Percentiles rank a stretch among this genome's conserved stretches.
Evolutionary conservation across 768 basidiomycete genomes (phyloP).

Genomic region (Tubosaeta sp.): DNA sequence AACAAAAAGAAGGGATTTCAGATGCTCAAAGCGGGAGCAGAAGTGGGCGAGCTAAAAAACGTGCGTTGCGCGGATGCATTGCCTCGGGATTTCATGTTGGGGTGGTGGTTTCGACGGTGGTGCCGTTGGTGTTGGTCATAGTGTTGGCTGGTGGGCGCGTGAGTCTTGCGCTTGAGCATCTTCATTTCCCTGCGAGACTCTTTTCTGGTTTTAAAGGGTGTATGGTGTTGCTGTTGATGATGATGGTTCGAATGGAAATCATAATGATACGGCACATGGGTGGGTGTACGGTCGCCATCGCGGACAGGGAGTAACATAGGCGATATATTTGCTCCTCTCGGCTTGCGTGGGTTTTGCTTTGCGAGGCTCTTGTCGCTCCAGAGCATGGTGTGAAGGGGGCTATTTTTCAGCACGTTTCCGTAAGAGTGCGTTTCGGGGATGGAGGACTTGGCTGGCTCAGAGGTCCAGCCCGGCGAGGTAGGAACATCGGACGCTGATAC

Average conservation of each 20-base stretch:
- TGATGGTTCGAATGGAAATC: conserved; percentile 35
- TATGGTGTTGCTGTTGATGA: conserved; percentile 29
- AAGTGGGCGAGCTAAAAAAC: conserved; percentile 34
- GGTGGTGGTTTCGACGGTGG: conserved; percentile 55
- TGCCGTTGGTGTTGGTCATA: conserved; percentile 46
- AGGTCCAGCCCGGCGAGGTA: conserved; percentile 27
- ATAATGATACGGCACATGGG: conserved; percentile 32
- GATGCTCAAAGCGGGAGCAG: conserved; percentile 26
- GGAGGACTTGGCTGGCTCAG: conserved; percentile 23
- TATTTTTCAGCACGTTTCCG: conserved; percentile 46
- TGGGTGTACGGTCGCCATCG: conserved; percentile 57
- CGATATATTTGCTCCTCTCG: conserved; percentile 39
- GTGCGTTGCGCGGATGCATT: conserved; percentile 51
- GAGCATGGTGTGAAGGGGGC: conserved; percentile 53
- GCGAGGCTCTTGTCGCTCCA: conserved; percentile 37
- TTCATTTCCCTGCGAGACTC: conserved; percentile 67
- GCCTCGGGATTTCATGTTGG: conserved; percentile 59
- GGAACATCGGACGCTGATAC: conserved; percentile 25
- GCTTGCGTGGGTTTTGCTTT: conserved; percentile 24
- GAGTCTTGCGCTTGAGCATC: conserved; percentile 57
- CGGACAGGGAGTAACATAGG: conserved; percentile 49
- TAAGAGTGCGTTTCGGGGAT: conserved; percentile 23
- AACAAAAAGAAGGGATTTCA: conserved; percentile 15
- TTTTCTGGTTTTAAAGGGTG: conserved; percentile 52
- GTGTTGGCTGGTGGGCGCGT: conserved; percentile 34